phyloP scores from a whole-genome alignment of 495 filamentous ascomycete species.

The Paragyromitra xinjiangensis region DNA sequence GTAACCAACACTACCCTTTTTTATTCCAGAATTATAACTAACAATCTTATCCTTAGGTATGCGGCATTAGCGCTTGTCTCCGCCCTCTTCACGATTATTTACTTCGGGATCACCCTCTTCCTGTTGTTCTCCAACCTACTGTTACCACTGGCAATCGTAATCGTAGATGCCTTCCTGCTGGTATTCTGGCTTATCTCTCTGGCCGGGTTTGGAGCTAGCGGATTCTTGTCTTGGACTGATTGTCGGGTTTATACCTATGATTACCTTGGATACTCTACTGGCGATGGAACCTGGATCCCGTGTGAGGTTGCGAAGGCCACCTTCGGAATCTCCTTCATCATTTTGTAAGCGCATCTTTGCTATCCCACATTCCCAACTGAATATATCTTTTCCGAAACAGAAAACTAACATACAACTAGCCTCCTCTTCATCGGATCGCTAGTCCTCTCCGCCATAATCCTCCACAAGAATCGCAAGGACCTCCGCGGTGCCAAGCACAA shows the following conservation, averaged over 20 bases:
- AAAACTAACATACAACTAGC: constrained; percentile 21
- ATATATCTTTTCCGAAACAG: background rate
- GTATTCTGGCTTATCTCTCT: constrained; percentile 52
- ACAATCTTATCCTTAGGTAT: constrained; percentile 33
- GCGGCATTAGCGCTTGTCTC: constrained; percentile 37
- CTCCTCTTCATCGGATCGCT: constrained; percentile 54
- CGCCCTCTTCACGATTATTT: constrained; percentile 44
- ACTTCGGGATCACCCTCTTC: constrained; percentile 40
- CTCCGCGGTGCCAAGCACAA: constrained; percentile 52
- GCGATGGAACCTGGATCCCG: background rate
- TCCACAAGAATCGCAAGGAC: constrained; percentile 51
- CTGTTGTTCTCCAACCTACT: constrained; percentile 49
- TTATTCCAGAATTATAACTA: background rate
- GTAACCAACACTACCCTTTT: constrained; percentile 21
- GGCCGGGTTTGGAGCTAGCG: constrained; percentile 38
- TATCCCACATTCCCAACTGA: background rate
- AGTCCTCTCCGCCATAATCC: constrained; percentile 46
- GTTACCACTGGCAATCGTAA: constrained; percentile 50
- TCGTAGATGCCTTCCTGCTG: constrained; percentile 50
- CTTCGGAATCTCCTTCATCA: constrained; percentile 46
- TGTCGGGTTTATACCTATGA: constrained; percentile 6
- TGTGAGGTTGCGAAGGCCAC: constrained; percentile 38
- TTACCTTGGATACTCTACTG: background rate
- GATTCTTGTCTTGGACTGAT: background rate
- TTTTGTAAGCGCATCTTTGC: constrained; percentile 40